Conservation (phyloP, 1,139 yeast genomes). For the Hemisphaericaspora subhashii region DNA sequence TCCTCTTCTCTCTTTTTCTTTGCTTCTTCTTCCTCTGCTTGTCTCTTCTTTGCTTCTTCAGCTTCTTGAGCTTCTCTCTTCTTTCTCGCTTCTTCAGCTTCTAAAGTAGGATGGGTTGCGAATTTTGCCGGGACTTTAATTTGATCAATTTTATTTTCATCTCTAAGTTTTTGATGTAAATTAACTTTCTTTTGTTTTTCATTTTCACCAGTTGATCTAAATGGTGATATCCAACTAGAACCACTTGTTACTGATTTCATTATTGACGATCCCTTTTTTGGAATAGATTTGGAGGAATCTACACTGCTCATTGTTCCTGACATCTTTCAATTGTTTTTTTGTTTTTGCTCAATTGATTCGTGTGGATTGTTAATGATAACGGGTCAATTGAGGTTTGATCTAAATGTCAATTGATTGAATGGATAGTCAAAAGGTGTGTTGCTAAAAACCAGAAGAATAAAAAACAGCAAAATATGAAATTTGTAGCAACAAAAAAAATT, state of each 20-base stretch:
- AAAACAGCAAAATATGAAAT: no score
- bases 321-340: conserved; percentile 1
- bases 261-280: conserved; percentile 14
- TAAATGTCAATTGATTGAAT: no score
- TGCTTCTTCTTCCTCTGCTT: conserved; percentile 18
- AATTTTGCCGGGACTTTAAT: conserved; percentile 44
- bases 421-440: no score
- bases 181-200: conserved; percentile 22
- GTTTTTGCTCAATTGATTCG: no score
- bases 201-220: conserved; percentile 31
- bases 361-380: no score
- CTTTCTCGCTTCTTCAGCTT: conserved; percentile 27
- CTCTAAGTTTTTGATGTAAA: conserved; percentile 36
- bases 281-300: conserved; percentile 8
- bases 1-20: conserved; percentile 13
- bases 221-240: conserved; percentile 53
- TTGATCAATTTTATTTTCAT: conserved; percentile 34
- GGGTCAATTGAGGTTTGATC: no score
- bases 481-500: no score
- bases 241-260: conserved; percentile 42
- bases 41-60: conserved; percentile 21
- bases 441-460: no score
- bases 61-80: conserved; percentile 18
- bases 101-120: conserved; percentile 43
- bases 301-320: conserved; percentile 5